Conservation (phyloP, 306 rosid species). For the Casuarina glauca region DNA sequence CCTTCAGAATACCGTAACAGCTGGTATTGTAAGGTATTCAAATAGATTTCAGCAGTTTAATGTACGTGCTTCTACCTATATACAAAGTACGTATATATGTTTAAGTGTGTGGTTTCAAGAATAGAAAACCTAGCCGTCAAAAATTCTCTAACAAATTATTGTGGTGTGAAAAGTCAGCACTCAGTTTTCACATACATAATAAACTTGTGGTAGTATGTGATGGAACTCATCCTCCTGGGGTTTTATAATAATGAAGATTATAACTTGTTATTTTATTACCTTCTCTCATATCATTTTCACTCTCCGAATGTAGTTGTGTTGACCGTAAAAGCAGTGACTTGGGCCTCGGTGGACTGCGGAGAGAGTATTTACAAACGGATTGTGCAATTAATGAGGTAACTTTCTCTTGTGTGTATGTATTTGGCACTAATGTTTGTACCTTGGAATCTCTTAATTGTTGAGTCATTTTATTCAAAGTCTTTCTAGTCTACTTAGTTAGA, state of each 20-base stretch:
- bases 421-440: neutral
- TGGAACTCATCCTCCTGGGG: constrained; percentile 4
- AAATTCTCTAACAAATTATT: neutral
- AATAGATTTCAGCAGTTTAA: neutral
- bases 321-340: constrained; percentile 94
- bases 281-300: constrained; percentile 11
- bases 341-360: constrained; percentile 72
- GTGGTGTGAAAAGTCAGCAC: neutral
- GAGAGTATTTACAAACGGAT: constrained; percentile 86
- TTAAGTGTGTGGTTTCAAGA: neutral
- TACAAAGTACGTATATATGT: neutral
- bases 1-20: constrained; percentile 91
- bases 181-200: neutral
- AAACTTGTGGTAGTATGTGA: constrained; percentile 1
- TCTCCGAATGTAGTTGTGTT: constrained; percentile 53
- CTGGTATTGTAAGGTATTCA: constrained; percentile 87
- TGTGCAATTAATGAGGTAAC: constrained; percentile 72
- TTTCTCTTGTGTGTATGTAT: constrained; percentile 23
- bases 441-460: too few species aligned
- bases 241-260: constrained; percentile 1
- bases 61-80: neutral
- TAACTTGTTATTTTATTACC: constrained; percentile 17
- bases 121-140: neutral
- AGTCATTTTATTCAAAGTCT: too few species aligned
- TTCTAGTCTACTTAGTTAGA: too few species aligned